Evolutionary conservation across 306 rosid species (phyloP).

Genomic region (Quercus bicolor): DNA sequence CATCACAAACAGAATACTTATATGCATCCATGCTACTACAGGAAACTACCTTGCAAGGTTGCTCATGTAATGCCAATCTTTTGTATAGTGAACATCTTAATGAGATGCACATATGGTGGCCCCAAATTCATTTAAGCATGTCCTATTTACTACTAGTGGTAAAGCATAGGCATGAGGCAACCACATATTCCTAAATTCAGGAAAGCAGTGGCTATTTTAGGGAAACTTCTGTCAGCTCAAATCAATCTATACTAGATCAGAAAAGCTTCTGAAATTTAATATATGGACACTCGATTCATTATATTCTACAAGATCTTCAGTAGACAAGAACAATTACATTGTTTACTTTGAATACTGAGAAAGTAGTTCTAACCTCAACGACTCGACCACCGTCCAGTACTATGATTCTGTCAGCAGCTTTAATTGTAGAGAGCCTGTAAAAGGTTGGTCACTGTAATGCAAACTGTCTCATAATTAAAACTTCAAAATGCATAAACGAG

Average conservation of each 20-base stretch:
- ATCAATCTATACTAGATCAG: neutral
- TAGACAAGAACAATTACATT: neutral
- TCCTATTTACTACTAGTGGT: neutral
- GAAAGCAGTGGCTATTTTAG: neutral
- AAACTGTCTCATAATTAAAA: neutral
- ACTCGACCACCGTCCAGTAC: constrained; percentile 46
- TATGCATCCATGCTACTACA: neutral
- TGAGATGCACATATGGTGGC: neutral
- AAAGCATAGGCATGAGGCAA: neutral
- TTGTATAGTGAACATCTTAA: neutral
- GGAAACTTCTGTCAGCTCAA: neutral
- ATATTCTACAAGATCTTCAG: neutral
- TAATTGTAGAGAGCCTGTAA: constrained; percentile 40
- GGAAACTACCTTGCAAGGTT: neutral
- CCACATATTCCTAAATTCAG: neutral
- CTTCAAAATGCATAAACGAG: neutral
- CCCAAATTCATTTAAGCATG: neutral
- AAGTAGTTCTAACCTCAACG: constrained; percentile 29
- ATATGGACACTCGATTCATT: neutral
- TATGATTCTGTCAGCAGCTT: constrained; percentile 42
- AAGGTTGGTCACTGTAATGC: neutral
- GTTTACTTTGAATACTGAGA: neutral
- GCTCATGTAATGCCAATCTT: neutral
- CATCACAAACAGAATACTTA: neutral
- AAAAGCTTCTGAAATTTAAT: neutral